Evolutionary conservation across 371 early-diverging fungal species (phyloP), one percentile per base, ranked within the genome.

Genomic region (Circinella umbellata): DNA sequence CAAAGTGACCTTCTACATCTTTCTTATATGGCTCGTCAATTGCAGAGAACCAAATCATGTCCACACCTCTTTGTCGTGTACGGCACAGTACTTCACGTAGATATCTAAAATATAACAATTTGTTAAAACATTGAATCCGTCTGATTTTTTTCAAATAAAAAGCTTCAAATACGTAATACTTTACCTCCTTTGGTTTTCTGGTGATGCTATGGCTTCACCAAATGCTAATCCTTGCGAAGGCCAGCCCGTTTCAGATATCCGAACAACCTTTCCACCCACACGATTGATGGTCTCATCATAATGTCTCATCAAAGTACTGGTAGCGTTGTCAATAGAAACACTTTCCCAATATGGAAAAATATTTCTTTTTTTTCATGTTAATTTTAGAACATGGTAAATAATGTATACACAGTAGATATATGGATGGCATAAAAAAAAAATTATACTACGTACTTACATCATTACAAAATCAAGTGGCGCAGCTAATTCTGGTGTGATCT

Each of bases 311-410:
- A 86, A 62, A 18, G 69, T 82, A 63, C 60, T 57, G 49, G 77
- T 81, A 17, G 88, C 87, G 34, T 75, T 74, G 3, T 85, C 79
- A 13, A 85, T 82, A 7, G 79, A 69, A 36, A 79, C 82, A 64
- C 88, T 88, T 67, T 90, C 88, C 90, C 90, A 89, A 75, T 86
- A 88, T 42, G 90, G 88, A 77, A 90, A 90, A 7, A 83, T 88
- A 68, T 90, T 85, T 69, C 81, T 80, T 10, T 48, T 48, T 48
- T 10, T 48, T 48, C 27, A 27, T 27, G 27, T 27, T 27, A 27
- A 27, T 27, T 27, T 27, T 27, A 27, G 48, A 65, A 11, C 13
- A 20, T 35, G 14, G 14, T 59, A n/a, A 34, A 13, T 9, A n/a
- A 59, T 9, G 42, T 6, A 42, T 42, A 42, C 1, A 1, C 1